These are phyloP conservation scores for Kewa caespitosa DNA, from an alignment of 179 eudicot species.

Conservation along the genomic window DNA sequence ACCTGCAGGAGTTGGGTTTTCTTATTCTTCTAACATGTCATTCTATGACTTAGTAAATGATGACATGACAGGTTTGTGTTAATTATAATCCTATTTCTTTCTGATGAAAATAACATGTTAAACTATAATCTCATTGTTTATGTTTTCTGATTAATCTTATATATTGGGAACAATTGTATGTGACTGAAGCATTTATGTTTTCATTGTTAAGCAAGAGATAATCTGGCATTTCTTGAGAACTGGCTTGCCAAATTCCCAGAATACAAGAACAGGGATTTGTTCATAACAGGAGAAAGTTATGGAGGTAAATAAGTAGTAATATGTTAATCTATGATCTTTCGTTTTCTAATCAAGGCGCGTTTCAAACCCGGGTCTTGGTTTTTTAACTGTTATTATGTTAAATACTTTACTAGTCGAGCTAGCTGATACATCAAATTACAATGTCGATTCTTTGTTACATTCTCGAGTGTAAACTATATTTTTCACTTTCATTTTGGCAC, in stretches of 20 bases:
- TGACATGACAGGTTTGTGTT: slow-evolving; percentile 55
- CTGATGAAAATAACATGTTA: too few species aligned
- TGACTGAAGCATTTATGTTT: slow-evolving; percentile 4
- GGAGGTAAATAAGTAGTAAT: too few species aligned
- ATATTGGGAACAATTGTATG: not conserved
- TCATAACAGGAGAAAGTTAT: slow-evolving; percentile 47
- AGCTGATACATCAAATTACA: too few species aligned
- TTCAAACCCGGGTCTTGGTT: too few species aligned
- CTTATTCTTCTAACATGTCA: slow-evolving; percentile 46
- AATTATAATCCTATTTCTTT: too few species aligned
- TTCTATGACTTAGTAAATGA: slow-evolving; percentile 47
- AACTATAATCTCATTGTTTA: not conserved
- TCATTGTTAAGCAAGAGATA: slow-evolving; percentile 34
- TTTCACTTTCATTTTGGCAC: not conserved
- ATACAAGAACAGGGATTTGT: slow-evolving; percentile 37
- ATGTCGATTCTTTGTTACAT: too few species aligned
- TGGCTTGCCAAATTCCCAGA: slow-evolving; percentile 41
- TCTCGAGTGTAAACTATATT: too few species aligned
- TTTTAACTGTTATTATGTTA: too few species aligned
- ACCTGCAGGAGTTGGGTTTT: slow-evolving; percentile 77
- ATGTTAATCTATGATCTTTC: too few species aligned
- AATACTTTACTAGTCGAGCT: too few species aligned
- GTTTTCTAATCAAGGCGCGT: too few species aligned
- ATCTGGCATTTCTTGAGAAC: slow-evolving; percentile 35
- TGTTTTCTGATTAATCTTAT: not conserved